These are phyloP conservation scores for Phytopythium boreale DNA, from an alignment of 352 stramenopile species.

Conservation along the genomic window DNA sequence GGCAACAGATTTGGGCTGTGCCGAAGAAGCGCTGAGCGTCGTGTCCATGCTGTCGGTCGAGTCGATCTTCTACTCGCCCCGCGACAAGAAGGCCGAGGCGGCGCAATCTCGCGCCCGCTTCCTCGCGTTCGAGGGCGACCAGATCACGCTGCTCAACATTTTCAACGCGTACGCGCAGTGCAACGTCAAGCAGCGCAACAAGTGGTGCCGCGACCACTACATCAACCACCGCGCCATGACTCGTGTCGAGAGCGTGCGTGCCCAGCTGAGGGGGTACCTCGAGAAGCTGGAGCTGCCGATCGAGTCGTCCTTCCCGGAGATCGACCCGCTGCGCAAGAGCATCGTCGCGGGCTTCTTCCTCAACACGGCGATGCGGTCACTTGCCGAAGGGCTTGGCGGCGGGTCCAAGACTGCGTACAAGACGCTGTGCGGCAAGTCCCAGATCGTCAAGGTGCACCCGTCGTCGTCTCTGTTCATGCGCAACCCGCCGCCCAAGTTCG, in stretches of 20 bases:
- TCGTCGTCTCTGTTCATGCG: conserved; percentile 88
- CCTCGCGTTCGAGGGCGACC: conserved; percentile 79
- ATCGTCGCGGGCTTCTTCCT: conserved; percentile 88
- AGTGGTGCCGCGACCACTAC: conserved; percentile 87
- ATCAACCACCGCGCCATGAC: conserved; percentile 84
- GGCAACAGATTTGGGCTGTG: conserved; percentile 70
- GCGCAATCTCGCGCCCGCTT: conserved; percentile 78
- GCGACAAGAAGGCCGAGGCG: conserved; percentile 81
- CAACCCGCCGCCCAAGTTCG: conserved; percentile 81
- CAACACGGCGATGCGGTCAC: conserved; percentile 86
- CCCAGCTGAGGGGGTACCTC: conserved; percentile 69
- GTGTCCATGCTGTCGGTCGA: conserved; percentile 90
- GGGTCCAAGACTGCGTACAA: conserved; percentile 84
- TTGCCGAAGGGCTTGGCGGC: conserved; percentile 49
- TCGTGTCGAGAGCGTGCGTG: conserved; percentile 78
- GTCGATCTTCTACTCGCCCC: conserved; percentile 86
- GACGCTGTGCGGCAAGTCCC: conserved; percentile 77
- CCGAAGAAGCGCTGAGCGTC: conserved; percentile 81
- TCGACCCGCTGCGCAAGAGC: conserved; percentile 83
- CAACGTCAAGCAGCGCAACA: conserved; percentile 73
- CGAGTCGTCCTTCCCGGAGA: conserved; percentile 67
- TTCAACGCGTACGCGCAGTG: conserved; percentile 77
- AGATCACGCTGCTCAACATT: conserved; percentile 83
- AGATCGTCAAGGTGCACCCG: conserved; percentile 88
- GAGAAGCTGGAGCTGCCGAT: conserved; percentile 69